Evolutionary conservation across 306 rosid species (phyloP).

Genomic region (Cicer judaicum): DNA sequence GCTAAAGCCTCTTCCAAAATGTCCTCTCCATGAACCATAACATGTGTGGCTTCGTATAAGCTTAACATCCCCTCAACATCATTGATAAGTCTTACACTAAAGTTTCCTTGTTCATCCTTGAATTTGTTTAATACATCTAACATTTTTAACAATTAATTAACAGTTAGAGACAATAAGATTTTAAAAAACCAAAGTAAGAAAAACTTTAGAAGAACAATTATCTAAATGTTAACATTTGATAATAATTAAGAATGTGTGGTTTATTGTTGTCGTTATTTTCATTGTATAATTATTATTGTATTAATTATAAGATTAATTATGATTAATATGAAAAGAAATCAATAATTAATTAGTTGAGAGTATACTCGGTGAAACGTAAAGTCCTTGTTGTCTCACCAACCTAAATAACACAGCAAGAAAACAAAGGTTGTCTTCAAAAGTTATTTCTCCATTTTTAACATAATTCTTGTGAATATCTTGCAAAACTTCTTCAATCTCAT

Average conservation of each 20-base stretch:
- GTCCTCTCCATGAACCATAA: neutral
- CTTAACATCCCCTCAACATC: neutral
- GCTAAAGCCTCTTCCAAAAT: neutral
- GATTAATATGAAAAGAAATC: too few species aligned
- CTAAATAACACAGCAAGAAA: neutral
- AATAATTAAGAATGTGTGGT: too few species aligned
- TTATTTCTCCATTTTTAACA: neutral
- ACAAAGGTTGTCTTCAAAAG: neutral
- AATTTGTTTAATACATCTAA: neutral
- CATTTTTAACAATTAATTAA: neutral
- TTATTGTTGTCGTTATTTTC: too few species aligned
- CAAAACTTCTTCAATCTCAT: constrained; percentile 44
- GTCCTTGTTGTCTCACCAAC: neutral
- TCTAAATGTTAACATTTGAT: too few species aligned
- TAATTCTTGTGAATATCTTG: neutral
- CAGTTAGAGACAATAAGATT: neutral
- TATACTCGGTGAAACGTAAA: too few species aligned
- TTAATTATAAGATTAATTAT: too few species aligned
- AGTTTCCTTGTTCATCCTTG: neutral
- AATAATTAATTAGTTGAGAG: too few species aligned
- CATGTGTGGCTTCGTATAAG: neutral
- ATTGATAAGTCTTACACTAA: neutral
- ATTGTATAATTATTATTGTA: too few species aligned
- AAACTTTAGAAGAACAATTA: too few species aligned
- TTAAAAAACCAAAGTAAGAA: too few species aligned